Conservation (phyloP, 2,329 filamentous ascomycete species). For the Ascochyta lentis region DNA sequence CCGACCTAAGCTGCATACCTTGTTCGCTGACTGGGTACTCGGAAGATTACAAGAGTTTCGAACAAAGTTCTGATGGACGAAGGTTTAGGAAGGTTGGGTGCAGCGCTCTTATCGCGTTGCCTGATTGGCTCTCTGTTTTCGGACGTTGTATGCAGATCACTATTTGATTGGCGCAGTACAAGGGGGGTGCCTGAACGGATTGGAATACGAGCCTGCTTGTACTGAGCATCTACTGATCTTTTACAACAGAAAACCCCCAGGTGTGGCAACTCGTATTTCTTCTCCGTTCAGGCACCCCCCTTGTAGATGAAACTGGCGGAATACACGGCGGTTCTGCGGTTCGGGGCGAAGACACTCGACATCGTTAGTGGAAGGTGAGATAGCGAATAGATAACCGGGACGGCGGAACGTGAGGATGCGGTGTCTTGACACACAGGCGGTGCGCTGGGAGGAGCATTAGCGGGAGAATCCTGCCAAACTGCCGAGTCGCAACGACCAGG, state of each 20-base stretch:
- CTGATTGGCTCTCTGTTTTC: slow-evolving; percentile 32
- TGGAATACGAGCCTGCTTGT: too few species aligned
- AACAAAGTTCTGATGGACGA: slow-evolving; percentile 13
- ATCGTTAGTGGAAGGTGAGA: slow-evolving; percentile 14
- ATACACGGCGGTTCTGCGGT: slow-evolving; percentile 27
- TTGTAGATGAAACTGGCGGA: slow-evolving; percentile 23
- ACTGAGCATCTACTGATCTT: too few species aligned
- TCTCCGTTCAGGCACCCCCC: too few species aligned
- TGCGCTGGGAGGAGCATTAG: background rate
- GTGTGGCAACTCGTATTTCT: too few species aligned
- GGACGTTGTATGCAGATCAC: slow-evolving; percentile 23
- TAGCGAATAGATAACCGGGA: slow-evolving; percentile 30
- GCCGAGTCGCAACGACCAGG: background rate
- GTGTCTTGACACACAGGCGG: background rate
- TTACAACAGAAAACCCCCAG: too few species aligned
- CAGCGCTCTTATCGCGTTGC: slow-evolving; percentile 39
- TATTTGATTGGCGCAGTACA: slow-evolving; percentile 35
- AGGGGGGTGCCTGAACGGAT: too few species aligned
- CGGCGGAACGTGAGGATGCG: slow-evolving; percentile 29
- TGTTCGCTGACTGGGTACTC: slow-evolving; percentile 21
- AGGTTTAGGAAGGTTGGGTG: slow-evolving; percentile 16
- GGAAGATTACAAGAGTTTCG: slow-evolving; percentile 29
- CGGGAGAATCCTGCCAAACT: slow-evolving; percentile 10
- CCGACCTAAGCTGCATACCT: slow-evolving; percentile 37
- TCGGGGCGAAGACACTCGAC: slow-evolving; percentile 23